Evolutionary conservation across 768 basidiomycete genomes (phyloP), one percentile per base, ranked within the genome.

Genomic region (Podaxis sp.): DNA sequence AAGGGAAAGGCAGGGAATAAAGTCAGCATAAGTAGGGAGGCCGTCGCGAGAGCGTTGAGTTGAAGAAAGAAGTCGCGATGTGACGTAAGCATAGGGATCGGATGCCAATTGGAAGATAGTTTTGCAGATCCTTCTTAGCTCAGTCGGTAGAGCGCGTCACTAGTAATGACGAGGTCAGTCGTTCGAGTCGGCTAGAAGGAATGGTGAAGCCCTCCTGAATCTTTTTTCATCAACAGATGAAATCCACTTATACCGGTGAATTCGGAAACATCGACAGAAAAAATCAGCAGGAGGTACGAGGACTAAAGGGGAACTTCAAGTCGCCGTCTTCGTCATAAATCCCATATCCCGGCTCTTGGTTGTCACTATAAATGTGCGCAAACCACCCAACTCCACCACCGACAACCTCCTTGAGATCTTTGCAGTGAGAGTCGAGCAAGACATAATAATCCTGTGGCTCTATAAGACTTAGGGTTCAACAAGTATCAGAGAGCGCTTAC

Each of bases 121-220:
- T 46, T 46, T 55, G 17, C 54, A 38, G n/a, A 52, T 81, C 63
- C 66, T 63, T 64, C 63, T 66, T 63, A 64, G 66, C 66, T 64
- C 63, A 60, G 66, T 63, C 57, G 63, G 57, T 85, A 85, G 84
- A 85, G 83, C 84, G 84, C 82, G 81, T 85, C 82, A 85, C 82
- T 86, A 83, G 79, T 84, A 82, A 84, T 85, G 83, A 83, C 82
- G 82, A 84, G 82, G 82, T 85, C 82, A 83, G 82, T 84, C 81
- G 84, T 84, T 84, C 82, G 65, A 85, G 73, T 82, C 82, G 83
- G 82, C 83, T 81, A 73, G 68, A 67, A 63, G 69, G 69, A 68
- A 78, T 43, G 49, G 2, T 11, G 29, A 38, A 33, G 11, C 17
- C 11, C 19, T 24, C 8, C 29, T 33, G 8, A 33, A 7, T 33